These are phyloP conservation scores for Acarospora socialis DNA, from an alignment of 2,329 filamentous ascomycete species.

Conservation along the genomic window DNA sequence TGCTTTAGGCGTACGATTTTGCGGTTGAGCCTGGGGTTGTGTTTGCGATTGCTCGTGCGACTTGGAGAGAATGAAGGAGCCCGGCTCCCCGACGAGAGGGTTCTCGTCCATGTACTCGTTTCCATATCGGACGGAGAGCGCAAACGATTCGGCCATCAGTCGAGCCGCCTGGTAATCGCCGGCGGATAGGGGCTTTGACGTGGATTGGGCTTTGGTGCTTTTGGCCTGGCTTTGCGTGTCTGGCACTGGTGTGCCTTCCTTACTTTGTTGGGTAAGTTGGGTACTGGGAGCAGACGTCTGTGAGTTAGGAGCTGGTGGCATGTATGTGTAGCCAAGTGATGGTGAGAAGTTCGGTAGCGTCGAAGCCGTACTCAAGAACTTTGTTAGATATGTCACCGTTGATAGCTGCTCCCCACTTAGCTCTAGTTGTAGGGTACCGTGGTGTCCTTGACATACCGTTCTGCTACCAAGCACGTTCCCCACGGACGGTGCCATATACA, in stretches of 20 bases:
- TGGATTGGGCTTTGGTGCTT: constrained; percentile 16
- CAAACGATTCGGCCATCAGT: constrained; percentile 34
- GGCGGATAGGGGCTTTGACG: constrained; percentile 3
- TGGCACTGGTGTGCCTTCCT: constrained; percentile 34
- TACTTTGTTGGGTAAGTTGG: constrained; percentile 29
- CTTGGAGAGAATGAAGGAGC: constrained; percentile 43
- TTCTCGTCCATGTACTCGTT: constrained; percentile 52
- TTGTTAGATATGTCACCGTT: constrained; percentile 40
- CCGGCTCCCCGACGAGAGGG: constrained; percentile 47
- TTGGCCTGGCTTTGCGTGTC: constrained; percentile 21
- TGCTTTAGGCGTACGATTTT: constrained; percentile 1
- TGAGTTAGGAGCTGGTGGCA: constrained; percentile 33
- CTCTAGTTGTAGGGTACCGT: constrained; percentile 8
- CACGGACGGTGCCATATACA: constrained; percentile 49
- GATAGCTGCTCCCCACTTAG: constrained; percentile 30
- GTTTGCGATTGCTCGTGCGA: constrained; percentile 3
- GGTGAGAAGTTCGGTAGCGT: constrained; percentile 43
- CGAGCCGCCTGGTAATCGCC: constrained; percentile 22
- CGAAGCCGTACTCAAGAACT: constrained; percentile 39
- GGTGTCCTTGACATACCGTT: constrained; percentile 28
- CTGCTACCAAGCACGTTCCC: constrained; percentile 42
- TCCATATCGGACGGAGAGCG: constrained; percentile 37
- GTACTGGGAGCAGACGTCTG: constrained; percentile 21
- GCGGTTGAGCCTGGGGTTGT: constrained; percentile 1
- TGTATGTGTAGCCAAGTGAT: constrained; percentile 45